Conservation (phyloP, 2,329 filamentous ascomycete genomes). For the Fusarium ambrosium region DNA sequence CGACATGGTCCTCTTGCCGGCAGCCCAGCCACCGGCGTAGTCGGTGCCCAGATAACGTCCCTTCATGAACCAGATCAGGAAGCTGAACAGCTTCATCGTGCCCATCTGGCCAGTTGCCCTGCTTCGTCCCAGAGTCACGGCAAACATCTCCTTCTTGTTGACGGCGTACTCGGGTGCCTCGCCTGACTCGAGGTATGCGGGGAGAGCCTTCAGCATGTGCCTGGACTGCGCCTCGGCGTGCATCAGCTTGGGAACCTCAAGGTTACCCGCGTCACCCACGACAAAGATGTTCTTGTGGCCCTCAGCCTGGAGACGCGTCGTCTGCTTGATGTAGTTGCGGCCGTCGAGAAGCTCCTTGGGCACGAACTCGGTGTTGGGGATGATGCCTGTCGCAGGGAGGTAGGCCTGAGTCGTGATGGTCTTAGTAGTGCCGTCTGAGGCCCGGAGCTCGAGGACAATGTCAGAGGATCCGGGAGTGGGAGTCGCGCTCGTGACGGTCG, state of each 20-base stretch:
- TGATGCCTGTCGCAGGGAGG: constrained; percentile 61
- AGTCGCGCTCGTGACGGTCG: constrained; percentile 52
- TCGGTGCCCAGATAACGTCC: constrained; percentile 55
- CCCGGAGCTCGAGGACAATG: constrained; percentile 53
- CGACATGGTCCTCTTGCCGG: constrained; percentile 52
- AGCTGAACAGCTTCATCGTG: constrained; percentile 54
- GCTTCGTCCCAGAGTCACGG: constrained; percentile 56
- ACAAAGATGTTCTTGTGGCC: constrained; percentile 59
- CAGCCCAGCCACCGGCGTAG: constrained; percentile 47
- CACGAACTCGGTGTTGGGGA: constrained; percentile 61
- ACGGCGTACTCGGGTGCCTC: constrained; percentile 50
- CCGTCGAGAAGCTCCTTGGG: constrained; percentile 54
- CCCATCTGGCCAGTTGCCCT: constrained; percentile 56
- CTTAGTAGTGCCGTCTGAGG: constrained; percentile 51
- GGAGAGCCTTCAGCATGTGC: constrained; percentile 53
- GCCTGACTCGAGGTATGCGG: constrained; percentile 50
- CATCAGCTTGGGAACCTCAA: constrained; percentile 53
- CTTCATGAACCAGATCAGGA: constrained; percentile 57
- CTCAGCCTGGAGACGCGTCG: constrained; percentile 52
- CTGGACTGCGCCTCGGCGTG: constrained; percentile 51
- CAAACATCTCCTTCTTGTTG: constrained; percentile 50
- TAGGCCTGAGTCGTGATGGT: constrained; percentile 60
- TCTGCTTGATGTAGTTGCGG: constrained; percentile 54
- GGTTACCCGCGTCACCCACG: constrained; percentile 59
- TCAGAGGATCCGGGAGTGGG: constrained; percentile 41